These are phyloP conservation scores for Hypoxylon fragiforme DNA, from an alignment of 495 filamentous ascomycete genomes.

Conservation along the genomic window DNA sequence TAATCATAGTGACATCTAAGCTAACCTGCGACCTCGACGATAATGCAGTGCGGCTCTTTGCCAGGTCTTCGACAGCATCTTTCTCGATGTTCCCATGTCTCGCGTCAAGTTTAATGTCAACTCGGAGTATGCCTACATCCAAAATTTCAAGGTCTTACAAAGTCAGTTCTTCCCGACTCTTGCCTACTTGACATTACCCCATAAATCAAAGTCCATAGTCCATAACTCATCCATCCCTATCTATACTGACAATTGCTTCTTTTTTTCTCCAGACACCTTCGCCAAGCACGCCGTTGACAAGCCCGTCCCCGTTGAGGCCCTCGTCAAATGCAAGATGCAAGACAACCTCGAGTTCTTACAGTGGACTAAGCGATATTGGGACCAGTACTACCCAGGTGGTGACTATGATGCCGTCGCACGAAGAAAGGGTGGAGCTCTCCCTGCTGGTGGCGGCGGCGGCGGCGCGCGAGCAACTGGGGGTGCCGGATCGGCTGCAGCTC, in stretches of 20 bases:
- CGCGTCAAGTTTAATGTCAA: conserved; percentile 98
- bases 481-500: conserved; percentile 49
- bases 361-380: conserved; percentile 95
- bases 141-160: conserved; percentile 96
- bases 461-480: conserved; percentile 53
- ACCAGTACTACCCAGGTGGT: conserved; percentile 93
- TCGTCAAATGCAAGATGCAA: conserved; percentile 99
- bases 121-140: conserved; percentile 93
- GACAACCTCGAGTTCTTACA: conserved; percentile 99
- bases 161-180: conserved; percentile 59
- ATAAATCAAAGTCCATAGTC: too few relatives aligned
- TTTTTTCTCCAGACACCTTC: conserved; percentile 66
- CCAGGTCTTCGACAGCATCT: conserved; percentile 97
- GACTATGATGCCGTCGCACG: conserved; percentile 90
- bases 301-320: conserved; percentile 80
- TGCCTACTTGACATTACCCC: too few relatives aligned
- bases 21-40: conserved; percentile 16
- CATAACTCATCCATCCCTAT: background rate
- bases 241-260: conserved; percentile 23
- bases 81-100: conserved; percentile 92
- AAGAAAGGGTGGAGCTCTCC: conserved; percentile 75
- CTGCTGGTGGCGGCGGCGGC: conserved; percentile 50
- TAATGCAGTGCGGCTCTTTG: conserved; percentile 82
- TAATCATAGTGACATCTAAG: conserved; percentile 10
- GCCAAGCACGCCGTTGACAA: conserved; percentile 83